Conservation (phyloP, 768 basidiomycete species). For the Mycena rebaudengoi region DNA sequence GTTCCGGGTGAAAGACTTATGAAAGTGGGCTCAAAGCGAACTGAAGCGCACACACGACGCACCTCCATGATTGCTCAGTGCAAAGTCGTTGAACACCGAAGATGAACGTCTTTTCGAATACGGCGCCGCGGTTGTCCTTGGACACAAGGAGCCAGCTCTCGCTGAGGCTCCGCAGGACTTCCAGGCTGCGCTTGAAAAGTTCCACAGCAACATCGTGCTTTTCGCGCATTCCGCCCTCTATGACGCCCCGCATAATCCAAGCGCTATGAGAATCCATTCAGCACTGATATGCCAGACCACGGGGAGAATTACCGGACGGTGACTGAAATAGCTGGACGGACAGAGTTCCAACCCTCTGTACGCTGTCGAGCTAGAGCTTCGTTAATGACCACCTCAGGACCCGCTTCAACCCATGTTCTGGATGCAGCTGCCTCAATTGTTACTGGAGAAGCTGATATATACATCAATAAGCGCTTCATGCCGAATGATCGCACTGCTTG, state of each 20-base stretch:
- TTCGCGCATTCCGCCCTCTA: background rate
- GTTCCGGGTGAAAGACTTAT: background rate
- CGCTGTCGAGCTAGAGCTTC: slow-evolving; percentile 25
- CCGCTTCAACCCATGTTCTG: background rate
- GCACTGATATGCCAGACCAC: too few relatives aligned
- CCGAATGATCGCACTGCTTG: background rate
- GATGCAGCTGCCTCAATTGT: background rate
- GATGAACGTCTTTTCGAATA: slow-evolving; percentile 26
- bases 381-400: slow-evolving; percentile 22
- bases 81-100: slow-evolving; percentile 23
- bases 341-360: slow-evolving; percentile 23
- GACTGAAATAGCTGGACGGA: slow-evolving; percentile 23
- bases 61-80: slow-evolving; percentile 28
- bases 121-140: slow-evolving; percentile 3
- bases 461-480: background rate
- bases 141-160: slow-evolving; percentile 17
- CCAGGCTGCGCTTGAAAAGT: slow-evolving; percentile 7
- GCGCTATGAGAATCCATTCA: slow-evolving; percentile 4
- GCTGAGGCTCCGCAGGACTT: slow-evolving; percentile 18
- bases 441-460: too few relatives aligned
- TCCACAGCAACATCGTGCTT: slow-evolving; percentile 15
- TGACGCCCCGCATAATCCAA: slow-evolving; percentile 28
- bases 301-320: slow-evolving; percentile 25
- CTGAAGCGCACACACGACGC: background rate
- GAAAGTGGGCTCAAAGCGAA: background rate